These are phyloP conservation scores for Ceratocystiopsis minuta DNA, from an alignment of 2,329 filamentous ascomycete genomes.

Conservation along the genomic window DNA sequence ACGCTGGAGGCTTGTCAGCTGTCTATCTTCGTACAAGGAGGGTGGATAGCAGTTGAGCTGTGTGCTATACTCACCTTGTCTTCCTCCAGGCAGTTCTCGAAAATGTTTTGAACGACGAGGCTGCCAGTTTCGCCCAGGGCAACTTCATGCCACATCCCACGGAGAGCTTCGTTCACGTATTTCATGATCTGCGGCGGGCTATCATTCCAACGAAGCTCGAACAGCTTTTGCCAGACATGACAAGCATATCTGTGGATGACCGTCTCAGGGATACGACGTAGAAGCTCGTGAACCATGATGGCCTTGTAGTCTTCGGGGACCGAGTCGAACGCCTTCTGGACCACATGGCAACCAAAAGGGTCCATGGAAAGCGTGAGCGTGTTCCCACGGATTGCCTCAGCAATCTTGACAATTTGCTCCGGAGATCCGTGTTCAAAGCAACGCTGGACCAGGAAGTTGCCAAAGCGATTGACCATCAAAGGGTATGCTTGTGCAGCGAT, in stretches of 20 bases:
- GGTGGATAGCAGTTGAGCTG: not conserved
- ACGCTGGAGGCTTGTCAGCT: slow-evolving; percentile 36
- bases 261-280: slow-evolving; percentile 89
- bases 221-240: slow-evolving; percentile 98
- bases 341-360: slow-evolving; percentile 92
- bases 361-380: slow-evolving; percentile 95
- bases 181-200: slow-evolving; percentile 96
- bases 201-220: slow-evolving; percentile 89
- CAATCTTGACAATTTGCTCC: slow-evolving; percentile 88
- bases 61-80: slow-evolving; percentile 55
- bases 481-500: slow-evolving; percentile 91
- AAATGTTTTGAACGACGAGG: slow-evolving; percentile 96
- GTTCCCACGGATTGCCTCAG: slow-evolving; percentile 82
- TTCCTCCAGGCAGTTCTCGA: slow-evolving; percentile 96
- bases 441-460: slow-evolving; percentile 93
- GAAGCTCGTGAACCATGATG: slow-evolving; percentile 94
- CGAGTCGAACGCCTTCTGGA: slow-evolving; percentile 96
- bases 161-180: slow-evolving; percentile 86
- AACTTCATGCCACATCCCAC: slow-evolving; percentile 97
- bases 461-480: slow-evolving; percentile 95
- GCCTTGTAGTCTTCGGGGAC: slow-evolving; percentile 96
- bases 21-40: not conserved
- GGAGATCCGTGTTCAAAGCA: slow-evolving; percentile 97
- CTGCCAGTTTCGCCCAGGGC: slow-evolving; percentile 94
- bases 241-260: slow-evolving; percentile 97